Evolutionary conservation across 2,329 filamentous ascomycete species (phyloP), one percentile per base, ranked within the genome.

Genomic region (Orbilia quercus): DNA sequence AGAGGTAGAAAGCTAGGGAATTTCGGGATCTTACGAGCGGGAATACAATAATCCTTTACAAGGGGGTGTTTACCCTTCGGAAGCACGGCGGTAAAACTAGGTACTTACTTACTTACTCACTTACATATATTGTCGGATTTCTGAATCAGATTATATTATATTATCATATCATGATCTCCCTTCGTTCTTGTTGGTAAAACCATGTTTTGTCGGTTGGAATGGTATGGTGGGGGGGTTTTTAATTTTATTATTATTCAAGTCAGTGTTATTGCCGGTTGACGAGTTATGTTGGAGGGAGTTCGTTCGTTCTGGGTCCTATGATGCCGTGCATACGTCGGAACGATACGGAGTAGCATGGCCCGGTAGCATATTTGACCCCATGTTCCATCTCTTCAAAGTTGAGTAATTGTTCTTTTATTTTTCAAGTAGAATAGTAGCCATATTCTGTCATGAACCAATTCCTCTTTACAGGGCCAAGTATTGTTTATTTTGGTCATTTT

Each of bases 21-120:
- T 23, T 53, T 64, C 59, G 59, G 59, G 59, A 53, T 64, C 48
- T 64, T 25, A 23, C 53, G n/a, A 23, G 28, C 58, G 58, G 58
- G 18, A 64, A 54, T 14, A 25, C 45, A 50, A 22, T 22, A 50
- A 22, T 22, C 45, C n/a, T n/a, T n/a, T n/a, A n/a, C n/a, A n/a
- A n/a, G n/a, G n/a, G n/a, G n/a, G n/a, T n/a, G 20, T 16, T 31
- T 14, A 53, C 48, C 28, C 28, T 66, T 44, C 51, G 62, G 55
- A 31, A 31, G 51, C 62, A 42, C 42, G 51, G 44, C 22, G 51
- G 51, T 14, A 40, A 54, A 9, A 4, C 11, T 7, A 57, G 23
- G 36, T 22, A 42, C n/a, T n/a, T n/a, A n/a, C n/a, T n/a, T n/a
- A n/a, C n/a, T n/a, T n/a, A 64, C 25, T 22, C 42, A 20, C 22